Evolutionary conservation across 345 rosid genomes (phyloP), one percentile per base, ranked within the genome.

Genomic region (Eucalyptus curtisii): DNA sequence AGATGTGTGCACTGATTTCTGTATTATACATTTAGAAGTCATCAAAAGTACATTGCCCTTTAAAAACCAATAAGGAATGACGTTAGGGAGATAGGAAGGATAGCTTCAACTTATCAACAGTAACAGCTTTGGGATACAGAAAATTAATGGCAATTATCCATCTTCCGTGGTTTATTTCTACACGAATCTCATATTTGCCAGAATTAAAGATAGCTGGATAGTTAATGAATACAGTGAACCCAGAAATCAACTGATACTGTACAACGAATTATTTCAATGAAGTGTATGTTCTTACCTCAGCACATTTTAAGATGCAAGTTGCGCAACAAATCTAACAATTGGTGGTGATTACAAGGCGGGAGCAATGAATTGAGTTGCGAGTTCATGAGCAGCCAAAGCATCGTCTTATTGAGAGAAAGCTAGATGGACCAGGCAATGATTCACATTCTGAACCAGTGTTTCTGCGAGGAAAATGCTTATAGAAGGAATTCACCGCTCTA

Each of bases 401-500:
- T 13, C 88, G 87, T 31, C 89, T 49, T 47, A 93, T 49, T 8
- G 93, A 91, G 61, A 90, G 81, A 11, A 86, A 53, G 49, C 89
- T 91, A 14, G 90, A 68, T 9, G 30, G 85, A 88, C 88, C n/a
- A 52, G 80, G 71, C 19, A 27, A 40, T 82, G 89, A 61, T 45
- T 86, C 52, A 6, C 48, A 57, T 85, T 89, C 89, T 2, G 88
- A 16, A 64, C 90, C 89, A 0, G 88, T 25, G 16, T 52, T 89
- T 45, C 90, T 76, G 3, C 87, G 89, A 27, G 93, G 94, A 80
- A 89, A 95, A 88, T 95, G 95, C 90, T 93, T 93, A 55, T 95
- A 94, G 90, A 95, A 94, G 82, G 94, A 91, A n/a, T 91, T 92
- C 55, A 94, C 95, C 27, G 94, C 94, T 49, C 93, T 95, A 85